A percentile compares a stretch with the other conserved stretches of the same genome.
Evolutionary conservation across 805 yeast species (phyloP).

Genomic region (Sugiyamaella chiloensis): DNA sequence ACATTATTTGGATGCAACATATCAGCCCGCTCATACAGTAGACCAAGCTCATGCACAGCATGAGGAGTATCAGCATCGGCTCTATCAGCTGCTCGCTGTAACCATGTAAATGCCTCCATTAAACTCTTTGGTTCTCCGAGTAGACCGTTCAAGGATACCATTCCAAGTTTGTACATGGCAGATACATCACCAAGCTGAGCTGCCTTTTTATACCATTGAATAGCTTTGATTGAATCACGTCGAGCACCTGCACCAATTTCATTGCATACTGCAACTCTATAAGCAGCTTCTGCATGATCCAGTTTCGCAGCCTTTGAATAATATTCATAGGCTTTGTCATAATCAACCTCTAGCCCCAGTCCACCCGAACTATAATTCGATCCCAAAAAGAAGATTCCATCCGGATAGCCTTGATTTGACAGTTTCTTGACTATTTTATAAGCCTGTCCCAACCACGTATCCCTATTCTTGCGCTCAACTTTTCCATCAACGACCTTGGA

Average conservation of each 20-base stretch:
- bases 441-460: constrained; percentile 54
- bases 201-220: constrained; percentile 54
- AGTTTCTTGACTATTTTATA: constrained; percentile 58
- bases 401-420: constrained; percentile 44
- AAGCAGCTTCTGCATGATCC: constrained; percentile 58
- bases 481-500: constrained; percentile 38
- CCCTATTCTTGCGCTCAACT: constrained; percentile 50
- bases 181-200: constrained; percentile 60
- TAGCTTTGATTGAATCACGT: constrained; percentile 45
- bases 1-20: constrained; percentile 23
- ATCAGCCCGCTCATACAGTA: constrained; percentile 48
- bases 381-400: constrained; percentile 59
- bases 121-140: constrained; percentile 41
- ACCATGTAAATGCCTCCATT: constrained; percentile 48
- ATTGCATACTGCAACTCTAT: constrained; percentile 66
- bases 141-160: constrained; percentile 53
- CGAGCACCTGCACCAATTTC: constrained; percentile 61
- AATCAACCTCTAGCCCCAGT: constrained; percentile 52
- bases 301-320: constrained; percentile 58
- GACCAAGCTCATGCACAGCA: constrained; percentile 56
- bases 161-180: constrained; percentile 73
- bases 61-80: constrained; percentile 49
- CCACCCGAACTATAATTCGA: constrained; percentile 53
- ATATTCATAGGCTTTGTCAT: constrained; percentile 56
- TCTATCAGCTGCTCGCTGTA: constrained; percentile 45